phyloP scores from a whole-genome alignment of 768 basidiomycete genomes.

The Tulasnella sp. region DNA sequence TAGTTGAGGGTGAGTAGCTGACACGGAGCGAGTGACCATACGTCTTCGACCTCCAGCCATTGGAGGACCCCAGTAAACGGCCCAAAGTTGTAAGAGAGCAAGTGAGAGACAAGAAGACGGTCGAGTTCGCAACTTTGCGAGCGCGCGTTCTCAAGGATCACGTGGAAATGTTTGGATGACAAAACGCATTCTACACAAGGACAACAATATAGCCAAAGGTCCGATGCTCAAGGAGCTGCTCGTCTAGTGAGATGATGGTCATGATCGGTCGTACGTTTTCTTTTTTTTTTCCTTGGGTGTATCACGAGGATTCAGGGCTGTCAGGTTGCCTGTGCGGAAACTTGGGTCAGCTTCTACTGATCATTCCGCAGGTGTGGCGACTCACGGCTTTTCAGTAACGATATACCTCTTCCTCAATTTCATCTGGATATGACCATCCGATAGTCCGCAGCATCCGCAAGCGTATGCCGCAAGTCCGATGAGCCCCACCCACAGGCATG shows the following conservation, averaged over 20 bases:
- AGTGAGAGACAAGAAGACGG: slow-evolving; percentile 15
- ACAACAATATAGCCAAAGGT: neutral
- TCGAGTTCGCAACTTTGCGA: slow-evolving; percentile 15
- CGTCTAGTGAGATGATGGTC: neutral
- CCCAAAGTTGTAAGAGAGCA: neutral
- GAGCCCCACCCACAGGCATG: slow-evolving; percentile 30
- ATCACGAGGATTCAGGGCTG: neutral
- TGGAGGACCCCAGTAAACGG: neutral
- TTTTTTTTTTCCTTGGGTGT: no score
- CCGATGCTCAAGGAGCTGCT: neutral
- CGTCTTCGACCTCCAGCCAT: slow-evolving; percentile 24
- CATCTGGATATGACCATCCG: neutral
- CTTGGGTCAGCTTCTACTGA: neutral
- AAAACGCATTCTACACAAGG: slow-evolving; percentile 18
- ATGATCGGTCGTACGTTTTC: neutral
- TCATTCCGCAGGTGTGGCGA: neutral
- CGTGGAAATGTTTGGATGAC: slow-evolving; percentile 26
- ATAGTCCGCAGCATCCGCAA: slow-evolving; percentile 33
- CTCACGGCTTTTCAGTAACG: neutral
- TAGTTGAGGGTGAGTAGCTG: slow-evolving; percentile 15
- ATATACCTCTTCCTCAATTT: slow-evolving; percentile 12
- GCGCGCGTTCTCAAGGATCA: neutral
- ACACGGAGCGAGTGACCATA: slow-evolving; percentile 31
- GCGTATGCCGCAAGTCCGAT: slow-evolving; percentile 30
- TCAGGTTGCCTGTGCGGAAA: neutral